Evolutionary conservation across 352 stramenopile genomes (phyloP).

Genomic region (Phytophthora litchii): DNA sequence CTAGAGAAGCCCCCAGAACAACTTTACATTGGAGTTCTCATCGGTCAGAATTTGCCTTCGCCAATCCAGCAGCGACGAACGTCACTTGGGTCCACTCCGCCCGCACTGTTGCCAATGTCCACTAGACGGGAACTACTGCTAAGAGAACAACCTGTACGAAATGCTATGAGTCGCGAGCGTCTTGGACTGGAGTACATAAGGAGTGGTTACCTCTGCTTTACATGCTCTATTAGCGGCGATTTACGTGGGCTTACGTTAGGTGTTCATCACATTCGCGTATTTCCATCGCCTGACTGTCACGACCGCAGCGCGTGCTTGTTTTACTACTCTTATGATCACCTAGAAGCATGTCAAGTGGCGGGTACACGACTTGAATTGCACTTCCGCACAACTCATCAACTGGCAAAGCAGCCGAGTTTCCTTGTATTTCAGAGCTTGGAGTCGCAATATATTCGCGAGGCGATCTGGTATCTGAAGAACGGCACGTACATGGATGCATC

Average conservation of each 20-base stretch:
- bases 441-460: constrained; percentile 64
- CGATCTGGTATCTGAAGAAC: constrained; percentile 66
- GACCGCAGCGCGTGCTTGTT: constrained; percentile 75
- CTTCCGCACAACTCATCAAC: constrained; percentile 44
- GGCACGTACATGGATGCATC: constrained; percentile 49
- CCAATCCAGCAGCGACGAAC: constrained; percentile 68
- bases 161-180: constrained; percentile 44
- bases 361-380: constrained; percentile 57
- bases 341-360: constrained; percentile 55
- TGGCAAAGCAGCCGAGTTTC: constrained; percentile 62
- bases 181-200: constrained; percentile 65
- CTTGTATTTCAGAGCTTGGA: constrained; percentile 65
- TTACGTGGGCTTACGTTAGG: constrained; percentile 60
- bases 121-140: constrained; percentile 58
- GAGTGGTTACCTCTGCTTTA: constrained; percentile 53
- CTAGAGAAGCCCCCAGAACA: constrained; percentile 46
- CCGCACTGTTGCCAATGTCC: constrained; percentile 34
- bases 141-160: constrained; percentile 59
- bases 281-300: constrained; percentile 56
- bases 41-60: constrained; percentile 61
- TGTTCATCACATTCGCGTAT: constrained; percentile 54
- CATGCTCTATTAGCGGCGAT: constrained; percentile 65
- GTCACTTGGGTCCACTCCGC: constrained; percentile 14
- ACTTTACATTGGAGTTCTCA: constrained; percentile 70
- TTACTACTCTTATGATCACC: constrained; percentile 62